phyloP scores from a whole-genome alignment of 768 basidiomycete species.

The Cubamyces sp. region DNA sequence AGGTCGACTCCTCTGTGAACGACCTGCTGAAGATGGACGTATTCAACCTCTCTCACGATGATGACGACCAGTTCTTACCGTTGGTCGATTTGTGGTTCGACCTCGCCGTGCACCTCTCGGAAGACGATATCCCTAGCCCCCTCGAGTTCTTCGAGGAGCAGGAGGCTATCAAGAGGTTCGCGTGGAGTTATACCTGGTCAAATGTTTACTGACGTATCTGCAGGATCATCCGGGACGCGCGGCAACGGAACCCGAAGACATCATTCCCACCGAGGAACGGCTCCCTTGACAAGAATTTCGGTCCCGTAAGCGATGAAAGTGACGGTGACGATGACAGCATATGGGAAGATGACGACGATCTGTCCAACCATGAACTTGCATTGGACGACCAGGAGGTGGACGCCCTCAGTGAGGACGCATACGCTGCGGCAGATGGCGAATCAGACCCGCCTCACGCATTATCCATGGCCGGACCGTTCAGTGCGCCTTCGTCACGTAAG shows the following conservation, averaged over 20 bases:
- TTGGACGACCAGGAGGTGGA: too few relatives aligned
- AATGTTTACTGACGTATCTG: neutral
- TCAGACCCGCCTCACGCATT: too few relatives aligned
- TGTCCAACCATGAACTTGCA: neutral
- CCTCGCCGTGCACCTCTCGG: neutral
- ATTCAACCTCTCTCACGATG: neutral
- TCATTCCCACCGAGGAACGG: neutral
- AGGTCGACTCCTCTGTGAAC: neutral
- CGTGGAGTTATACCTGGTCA: too few relatives aligned
- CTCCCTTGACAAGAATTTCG: neutral
- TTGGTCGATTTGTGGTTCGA: slow-evolving; percentile 18
- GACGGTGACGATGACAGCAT: neutral
- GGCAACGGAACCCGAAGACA: neutral
- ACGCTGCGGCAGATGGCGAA: too few relatives aligned
- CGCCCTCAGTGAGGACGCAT: neutral
- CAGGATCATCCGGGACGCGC: slow-evolving; percentile 6
- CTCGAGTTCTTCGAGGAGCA: neutral
- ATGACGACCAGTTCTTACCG: neutral
- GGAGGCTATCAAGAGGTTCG: neutral
- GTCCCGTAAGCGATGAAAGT: neutral
- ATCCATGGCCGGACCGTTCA: too few relatives aligned
- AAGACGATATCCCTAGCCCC: slow-evolving; percentile 2
- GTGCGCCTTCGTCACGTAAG: too few relatives aligned
- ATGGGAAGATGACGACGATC: neutral
- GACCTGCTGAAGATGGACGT: neutral